phyloP scores from a whole-genome alignment of 139 green algal genomes.

The Raphidocelis subcapitata region DNA sequence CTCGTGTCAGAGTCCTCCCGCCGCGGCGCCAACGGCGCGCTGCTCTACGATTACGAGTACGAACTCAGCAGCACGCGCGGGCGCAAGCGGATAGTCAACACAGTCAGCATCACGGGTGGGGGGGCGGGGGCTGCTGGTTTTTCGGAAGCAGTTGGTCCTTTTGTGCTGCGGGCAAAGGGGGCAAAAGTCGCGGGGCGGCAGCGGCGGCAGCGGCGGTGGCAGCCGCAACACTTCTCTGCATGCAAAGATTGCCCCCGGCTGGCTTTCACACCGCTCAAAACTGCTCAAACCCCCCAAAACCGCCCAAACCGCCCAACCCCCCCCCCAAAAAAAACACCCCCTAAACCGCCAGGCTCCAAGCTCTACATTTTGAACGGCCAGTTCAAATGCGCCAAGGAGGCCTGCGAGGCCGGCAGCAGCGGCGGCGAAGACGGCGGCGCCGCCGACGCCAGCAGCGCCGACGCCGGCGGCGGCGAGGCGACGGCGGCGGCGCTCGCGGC shows the following conservation, averaged over 20 bases:
- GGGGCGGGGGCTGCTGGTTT: background rate
- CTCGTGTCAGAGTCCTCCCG: conserved; percentile 43
- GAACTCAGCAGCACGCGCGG: conserved; percentile 78
- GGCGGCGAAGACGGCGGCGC: no score
- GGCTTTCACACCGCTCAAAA: background rate
- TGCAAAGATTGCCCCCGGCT: background rate
- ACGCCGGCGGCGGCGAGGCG: background rate
- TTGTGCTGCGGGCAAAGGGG: background rate
- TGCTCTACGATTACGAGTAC: conserved; percentile 72
- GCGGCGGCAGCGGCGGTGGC: background rate
- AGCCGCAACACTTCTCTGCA: background rate
- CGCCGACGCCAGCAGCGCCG: no score
- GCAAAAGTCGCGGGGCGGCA: background rate
- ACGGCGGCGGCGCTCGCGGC: background rate
- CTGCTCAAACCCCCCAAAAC: conserved; percentile 10
- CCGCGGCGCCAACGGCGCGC: conserved; percentile 12
- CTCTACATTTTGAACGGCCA: conserved; percentile 77
- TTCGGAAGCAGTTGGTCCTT: background rate
- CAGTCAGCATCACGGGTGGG: conserved; percentile 53
- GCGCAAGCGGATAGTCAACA: conserved; percentile 73
- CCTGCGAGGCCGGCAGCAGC: no score
- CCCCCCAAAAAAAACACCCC: background rate
- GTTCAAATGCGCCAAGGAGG: conserved; percentile 54
- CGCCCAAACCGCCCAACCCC: background rate
- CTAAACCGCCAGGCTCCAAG: conserved; percentile 28